phyloP scores from a whole-genome alignment of 257 asterid species.

The Euphrasia confusa region DNA sequence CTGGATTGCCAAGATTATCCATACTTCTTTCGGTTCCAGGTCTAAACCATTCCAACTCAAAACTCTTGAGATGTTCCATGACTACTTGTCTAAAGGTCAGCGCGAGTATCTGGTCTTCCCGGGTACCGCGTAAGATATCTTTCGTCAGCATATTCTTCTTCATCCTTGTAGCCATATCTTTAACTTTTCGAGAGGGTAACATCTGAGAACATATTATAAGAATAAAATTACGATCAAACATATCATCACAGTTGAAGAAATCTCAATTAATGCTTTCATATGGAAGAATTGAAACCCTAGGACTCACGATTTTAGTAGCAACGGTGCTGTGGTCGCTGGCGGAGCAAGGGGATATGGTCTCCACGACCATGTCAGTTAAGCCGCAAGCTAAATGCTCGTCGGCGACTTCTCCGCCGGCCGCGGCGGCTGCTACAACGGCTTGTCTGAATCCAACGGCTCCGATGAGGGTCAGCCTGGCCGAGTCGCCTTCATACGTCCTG shows the following conservation, averaged over 20 bases:
- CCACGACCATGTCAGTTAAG: constrained; percentile 65
- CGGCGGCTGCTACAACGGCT: constrained; percentile 91
- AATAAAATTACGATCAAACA: neutral
- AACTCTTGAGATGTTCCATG: constrained; percentile 65
- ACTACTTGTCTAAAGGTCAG: constrained; percentile 91
- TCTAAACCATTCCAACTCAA: constrained; percentile 56
- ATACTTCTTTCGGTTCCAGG: constrained; percentile 70
- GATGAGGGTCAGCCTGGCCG: constrained; percentile 61
- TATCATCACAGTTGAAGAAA: neutral
- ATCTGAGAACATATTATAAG: constrained; percentile 42
- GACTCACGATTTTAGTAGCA: constrained; percentile 69
- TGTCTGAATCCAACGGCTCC: constrained; percentile 77
- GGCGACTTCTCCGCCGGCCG: constrained; percentile 83
- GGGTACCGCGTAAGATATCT: constrained; percentile 44
- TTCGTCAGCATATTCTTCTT: constrained; percentile 47
- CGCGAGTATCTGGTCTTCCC: constrained; percentile 64
- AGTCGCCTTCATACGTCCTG: constrained; percentile 72
- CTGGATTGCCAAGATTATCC: constrained; percentile 60
- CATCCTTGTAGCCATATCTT: constrained; percentile 62
- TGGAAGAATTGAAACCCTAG: neutral
- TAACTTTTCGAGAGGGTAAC: constrained; percentile 76
- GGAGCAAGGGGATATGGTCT: constrained; percentile 67
- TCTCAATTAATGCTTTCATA: neutral
- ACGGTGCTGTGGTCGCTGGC: constrained; percentile 54
- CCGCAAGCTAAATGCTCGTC: constrained; percentile 61